Base-by-base conservation (phyloP, 2,329 filamentous ascomycete genomes). In the Monosporascus ibericus region DNA sequence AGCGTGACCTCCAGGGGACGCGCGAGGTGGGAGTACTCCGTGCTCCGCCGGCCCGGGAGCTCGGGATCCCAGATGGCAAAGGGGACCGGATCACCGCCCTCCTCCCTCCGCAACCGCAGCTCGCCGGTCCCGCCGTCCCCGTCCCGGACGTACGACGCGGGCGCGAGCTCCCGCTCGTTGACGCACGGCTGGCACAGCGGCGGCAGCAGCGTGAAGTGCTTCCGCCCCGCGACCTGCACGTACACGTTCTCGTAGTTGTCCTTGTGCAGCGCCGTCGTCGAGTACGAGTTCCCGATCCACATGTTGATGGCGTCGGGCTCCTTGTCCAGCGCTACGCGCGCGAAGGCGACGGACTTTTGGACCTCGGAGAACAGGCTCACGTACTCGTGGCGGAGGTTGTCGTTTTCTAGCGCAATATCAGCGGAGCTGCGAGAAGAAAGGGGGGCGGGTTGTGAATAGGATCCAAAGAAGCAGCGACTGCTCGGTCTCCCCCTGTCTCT, bases 241-340 rank as follows among this genome's bases (percentile, higher is more conserved):
- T 92, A 94, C 0, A 94, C 78, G 65, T 94, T 94, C 68, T 94
- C 88, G 67, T 92, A 92, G 62, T 88, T 88, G 70, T 94, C 90
- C 63, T 87, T 88, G 71, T 94, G 90, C 50, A 92, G 68, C 0
- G 86, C 85, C 0, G 88, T 92, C 1, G 80, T 76, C 25, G 84
- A 88, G 38, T 74, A 75, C 1, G 82, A 81, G 69, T 89, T 88
- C 50, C 89, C 89, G 48, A 94, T 83, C 89, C 89, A 92, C 63
- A 94, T 76, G 65, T 94, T 94, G 55, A 90, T 80, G 15, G 89
- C 89, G 57, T 94, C 89, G 0, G 88, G 86, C 0, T 71, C 63
- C 48, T 78, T 75, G 39, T 79, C 73, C 0, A 92, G 79, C 0
- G 88, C 88, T 55, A 90, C 84, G 27, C 85, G 80, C 0, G 88